Base-by-base conservation (phyloP, 345 rosid genomes). In the Hibiscus trionum region DNA sequence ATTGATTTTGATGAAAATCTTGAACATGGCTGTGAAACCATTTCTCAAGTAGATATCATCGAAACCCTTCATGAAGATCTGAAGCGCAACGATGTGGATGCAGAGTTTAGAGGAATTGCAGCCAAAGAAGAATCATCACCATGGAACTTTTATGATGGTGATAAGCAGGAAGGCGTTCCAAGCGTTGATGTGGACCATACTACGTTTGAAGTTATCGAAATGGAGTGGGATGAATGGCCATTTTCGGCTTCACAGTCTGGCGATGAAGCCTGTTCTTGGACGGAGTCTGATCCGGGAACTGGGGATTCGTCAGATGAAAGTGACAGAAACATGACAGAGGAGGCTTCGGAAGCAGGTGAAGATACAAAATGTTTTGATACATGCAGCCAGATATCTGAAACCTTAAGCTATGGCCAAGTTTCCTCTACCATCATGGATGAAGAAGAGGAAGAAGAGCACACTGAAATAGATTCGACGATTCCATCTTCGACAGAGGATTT, bases 141-240 rank as follows among this genome's bases (percentile, higher is more conserved):
- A 3, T 69, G 61, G 70, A 70, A 52, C 69, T 53, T 26, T 61
- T 49, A 31, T 68, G 63, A 12, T 14, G 72, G 76, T 69, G 67
- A 49, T 33, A 78, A 79, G 73, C 72, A 21, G 26, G 74, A 78
- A 74, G 26, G 55, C 53, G 26, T 56, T 2, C 72, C 66, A 37
- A 78, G 68, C 70, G 35, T 21, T 17, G 73, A 81, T 65, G 77
- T 33, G 46, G 73, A 72, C 14, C 75, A 69, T 6, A 27, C 47
- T 70, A 44, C 29, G 59, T 79, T 80, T 71, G 83, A 84, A 47
- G 74, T 50, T 66, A 69, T 72, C 47, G 85, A 64, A 57, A 84
- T 81, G 88, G 96, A 84, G 49, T 83, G 88, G 91, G 85, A 81
- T 50, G 87, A 77, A 39, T 80, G 69, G 9, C 73, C 26, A 12